Percentiles rank a stretch among this genome's conserved stretches.
phyloP scores from a whole-genome alignment of 208 protist species.

The Wallacemonas sp. region DNA sequence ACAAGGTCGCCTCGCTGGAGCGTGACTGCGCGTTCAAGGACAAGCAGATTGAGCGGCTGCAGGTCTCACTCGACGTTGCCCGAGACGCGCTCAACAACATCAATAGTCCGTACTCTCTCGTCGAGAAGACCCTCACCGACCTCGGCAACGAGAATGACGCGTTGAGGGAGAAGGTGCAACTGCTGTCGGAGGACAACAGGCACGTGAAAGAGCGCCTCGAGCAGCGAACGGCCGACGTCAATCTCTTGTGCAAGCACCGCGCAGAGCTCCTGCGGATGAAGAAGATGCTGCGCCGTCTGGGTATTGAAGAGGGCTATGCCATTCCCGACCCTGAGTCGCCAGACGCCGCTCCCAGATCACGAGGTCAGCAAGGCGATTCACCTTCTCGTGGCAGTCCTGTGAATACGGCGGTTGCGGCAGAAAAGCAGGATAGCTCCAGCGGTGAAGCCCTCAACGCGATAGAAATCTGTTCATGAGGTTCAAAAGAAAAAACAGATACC shows the following conservation, averaged over 20 bases:
- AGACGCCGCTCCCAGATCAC: neutral
- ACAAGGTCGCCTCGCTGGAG: slow-evolving; percentile 57
- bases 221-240: slow-evolving; percentile 55
- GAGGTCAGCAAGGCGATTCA: neutral
- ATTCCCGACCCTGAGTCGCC: slow-evolving; percentile 14
- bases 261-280: slow-evolving; percentile 80
- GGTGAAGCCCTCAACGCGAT: slow-evolving; percentile 3
- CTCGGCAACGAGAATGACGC: slow-evolving; percentile 57
- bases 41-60: slow-evolving; percentile 67
- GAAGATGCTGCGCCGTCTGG: slow-evolving; percentile 62
- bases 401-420: neutral
- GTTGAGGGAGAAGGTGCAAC: slow-evolving; percentile 41
- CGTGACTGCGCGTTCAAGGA: slow-evolving; percentile 74
- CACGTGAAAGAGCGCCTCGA: slow-evolving; percentile 47
- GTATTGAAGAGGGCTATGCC: slow-evolving; percentile 47
- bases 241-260: slow-evolving; percentile 66
- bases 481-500: neutral
- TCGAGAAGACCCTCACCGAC: slow-evolving; percentile 72
- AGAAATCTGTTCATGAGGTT: slow-evolving; percentile 8
- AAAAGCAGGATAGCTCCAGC: neutral
- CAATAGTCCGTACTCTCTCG: slow-evolving; percentile 82
- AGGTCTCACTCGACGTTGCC: slow-evolving; percentile 69
- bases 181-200: slow-evolving; percentile 58
- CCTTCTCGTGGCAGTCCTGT: neutral
- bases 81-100: slow-evolving; percentile 83